Evolutionary conservation across 306 rosid species (phyloP).

Genomic region (Macrotyloma uniflorum): DNA sequence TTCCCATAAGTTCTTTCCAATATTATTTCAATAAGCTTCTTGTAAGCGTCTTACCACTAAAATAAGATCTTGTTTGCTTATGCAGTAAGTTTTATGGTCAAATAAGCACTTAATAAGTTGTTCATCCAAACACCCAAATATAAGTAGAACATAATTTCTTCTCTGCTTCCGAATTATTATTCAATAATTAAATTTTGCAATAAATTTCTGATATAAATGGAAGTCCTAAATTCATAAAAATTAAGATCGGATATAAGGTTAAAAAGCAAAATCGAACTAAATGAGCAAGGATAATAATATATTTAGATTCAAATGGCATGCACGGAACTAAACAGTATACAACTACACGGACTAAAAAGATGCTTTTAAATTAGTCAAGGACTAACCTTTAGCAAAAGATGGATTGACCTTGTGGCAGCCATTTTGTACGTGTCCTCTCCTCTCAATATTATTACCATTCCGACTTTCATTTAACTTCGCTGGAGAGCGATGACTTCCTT

Average conservation of each 20-base stretch:
- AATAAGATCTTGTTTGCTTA: background rate
- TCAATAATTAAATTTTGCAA: constrained; percentile 9
- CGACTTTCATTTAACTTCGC: constrained; percentile 39
- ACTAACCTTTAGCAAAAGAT: constrained; percentile 54
- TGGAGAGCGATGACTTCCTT: constrained; percentile 46
- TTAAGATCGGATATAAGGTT: constrained; percentile 1
- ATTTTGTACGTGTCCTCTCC: constrained; percentile 39
- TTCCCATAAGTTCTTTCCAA: background rate
- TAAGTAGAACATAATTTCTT: background rate
- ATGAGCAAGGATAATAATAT: background rate
- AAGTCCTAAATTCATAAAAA: background rate
- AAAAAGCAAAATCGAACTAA: background rate
- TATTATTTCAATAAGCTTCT: background rate
- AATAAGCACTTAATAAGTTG: background rate
- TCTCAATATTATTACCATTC: constrained; percentile 38
- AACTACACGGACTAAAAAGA: background rate
- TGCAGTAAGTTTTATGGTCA: no score
- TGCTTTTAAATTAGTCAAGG: background rate
- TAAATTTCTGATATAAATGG: constrained; percentile 14
- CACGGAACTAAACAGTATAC: constrained; percentile 3
- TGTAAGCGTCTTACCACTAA: background rate
- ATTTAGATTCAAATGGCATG: constrained; percentile 32
- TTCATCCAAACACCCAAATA: background rate
- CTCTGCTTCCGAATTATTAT: constrained; percentile 8
- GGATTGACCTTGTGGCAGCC: constrained; percentile 36